Conservation (phyloP, 129 eudicot genomes). For the Arctium lappa region DNA sequence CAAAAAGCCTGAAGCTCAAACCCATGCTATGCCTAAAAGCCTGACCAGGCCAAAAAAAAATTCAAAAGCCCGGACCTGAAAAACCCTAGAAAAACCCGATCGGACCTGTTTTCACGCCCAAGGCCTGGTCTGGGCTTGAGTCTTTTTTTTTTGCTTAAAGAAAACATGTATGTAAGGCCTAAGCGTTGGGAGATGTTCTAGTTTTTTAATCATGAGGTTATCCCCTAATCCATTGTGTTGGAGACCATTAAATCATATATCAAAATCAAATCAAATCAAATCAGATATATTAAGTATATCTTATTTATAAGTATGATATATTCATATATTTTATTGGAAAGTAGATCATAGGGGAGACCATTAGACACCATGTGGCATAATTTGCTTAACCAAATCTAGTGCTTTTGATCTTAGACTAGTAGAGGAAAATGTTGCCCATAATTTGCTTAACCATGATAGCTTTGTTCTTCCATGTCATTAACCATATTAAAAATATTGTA, state of each 20-base stretch:
- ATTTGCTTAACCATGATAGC: neutral
- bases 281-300: neutral
- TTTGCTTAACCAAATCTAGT: neutral
- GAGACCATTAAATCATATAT: neutral
- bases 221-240: neutral
- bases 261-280: neutral
- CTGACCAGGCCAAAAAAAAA: neutral
- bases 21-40: neutral
- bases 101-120: too few species aligned
- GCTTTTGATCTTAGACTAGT: neutral
- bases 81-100: neutral
- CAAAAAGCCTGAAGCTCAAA: neutral
- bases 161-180: too few species aligned
- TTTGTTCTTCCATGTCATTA: neutral
- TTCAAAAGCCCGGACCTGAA: neutral
- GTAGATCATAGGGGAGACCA: neutral
- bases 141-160: neutral
- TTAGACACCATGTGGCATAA: neutral
- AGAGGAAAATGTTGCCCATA: neutral
- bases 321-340: neutral
- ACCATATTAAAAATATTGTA: neutral
- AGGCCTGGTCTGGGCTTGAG: too few species aligned
- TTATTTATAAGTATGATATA: too few species aligned
- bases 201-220: neutral
- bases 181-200: slow-evolving; percentile 1